These are phyloP conservation scores for Mucor lusitanicus DNA, from an alignment of 371 early-diverging fungal species.

Conservation along the genomic window DNA sequence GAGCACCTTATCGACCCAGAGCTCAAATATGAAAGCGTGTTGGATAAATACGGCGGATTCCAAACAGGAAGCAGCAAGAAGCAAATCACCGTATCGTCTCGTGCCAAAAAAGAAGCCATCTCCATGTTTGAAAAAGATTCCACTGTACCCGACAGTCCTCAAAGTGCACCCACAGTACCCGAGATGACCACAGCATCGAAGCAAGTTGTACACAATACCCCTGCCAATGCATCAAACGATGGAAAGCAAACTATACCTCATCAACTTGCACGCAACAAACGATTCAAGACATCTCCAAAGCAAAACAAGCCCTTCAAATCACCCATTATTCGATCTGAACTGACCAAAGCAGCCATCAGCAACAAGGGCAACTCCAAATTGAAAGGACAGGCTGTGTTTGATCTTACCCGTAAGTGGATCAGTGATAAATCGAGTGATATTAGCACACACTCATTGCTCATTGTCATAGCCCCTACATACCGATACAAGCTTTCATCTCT, in stretches of 20 bases:
- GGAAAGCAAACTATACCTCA: not conserved
- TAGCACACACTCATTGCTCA: not conserved
- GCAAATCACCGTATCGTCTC: conserved; percentile 17
- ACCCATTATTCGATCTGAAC: conserved; percentile 33
- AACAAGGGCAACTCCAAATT: not conserved
- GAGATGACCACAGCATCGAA: not conserved
- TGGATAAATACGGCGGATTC: conserved; percentile 33
- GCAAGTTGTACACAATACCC: not conserved
- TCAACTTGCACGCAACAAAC: not conserved
- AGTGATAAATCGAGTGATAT: not conserved
- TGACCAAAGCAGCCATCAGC: conserved; percentile 30
- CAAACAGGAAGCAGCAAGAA: conserved; percentile 14
- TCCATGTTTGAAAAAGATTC: conserved; percentile 14
- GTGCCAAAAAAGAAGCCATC: conserved; percentile 31
- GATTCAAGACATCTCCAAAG: not conserved
- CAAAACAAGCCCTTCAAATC: conserved; percentile 35
- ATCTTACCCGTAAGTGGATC: conserved; percentile 27
- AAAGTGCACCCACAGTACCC: not conserved
- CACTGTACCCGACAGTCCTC: not conserved
- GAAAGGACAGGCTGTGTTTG: conserved; percentile 27
- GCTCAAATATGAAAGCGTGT: conserved; percentile 21
- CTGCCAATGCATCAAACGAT: not conserved
- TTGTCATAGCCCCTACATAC: not conserved
- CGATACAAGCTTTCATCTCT: conserved; percentile 15
- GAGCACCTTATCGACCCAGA: conserved; percentile 1